Evolutionary conservation across 202 grass and related monocot species (phyloP).

Genomic region (Schoenoplectus tabernaemontani): DNA sequence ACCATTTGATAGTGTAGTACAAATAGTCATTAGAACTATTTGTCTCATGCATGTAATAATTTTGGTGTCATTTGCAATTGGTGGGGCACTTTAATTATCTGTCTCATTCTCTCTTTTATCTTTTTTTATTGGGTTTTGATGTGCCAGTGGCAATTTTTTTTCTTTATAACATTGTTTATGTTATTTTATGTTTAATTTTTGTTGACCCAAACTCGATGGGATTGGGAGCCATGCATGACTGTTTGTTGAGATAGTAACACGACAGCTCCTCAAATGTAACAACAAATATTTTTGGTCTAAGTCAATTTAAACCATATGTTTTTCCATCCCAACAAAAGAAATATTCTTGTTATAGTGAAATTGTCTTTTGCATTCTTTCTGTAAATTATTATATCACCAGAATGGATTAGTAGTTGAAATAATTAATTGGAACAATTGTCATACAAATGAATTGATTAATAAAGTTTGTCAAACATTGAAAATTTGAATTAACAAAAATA

Average conservation of each 20-base stretch:
- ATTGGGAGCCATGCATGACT: background rate
- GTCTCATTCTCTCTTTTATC: background rate
- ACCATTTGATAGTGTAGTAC: background rate
- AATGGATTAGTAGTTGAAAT: background rate
- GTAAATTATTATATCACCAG: background rate
- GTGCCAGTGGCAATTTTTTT: too few species aligned
- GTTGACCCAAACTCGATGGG: background rate
- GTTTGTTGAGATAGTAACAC: background rate
- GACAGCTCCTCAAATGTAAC: background rate
- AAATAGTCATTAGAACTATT: background rate
- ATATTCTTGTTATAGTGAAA: too few species aligned
- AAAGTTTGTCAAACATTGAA: background rate
- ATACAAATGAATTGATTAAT: background rate
- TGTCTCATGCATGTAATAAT: background rate
- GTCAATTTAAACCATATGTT: too few species aligned
- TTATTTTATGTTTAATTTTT: background rate
- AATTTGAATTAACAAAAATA: background rate
- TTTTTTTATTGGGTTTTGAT: background rate
- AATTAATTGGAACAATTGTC: background rate
- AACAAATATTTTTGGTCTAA: background rate
- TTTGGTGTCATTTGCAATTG: background rate
- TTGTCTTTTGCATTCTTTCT: too few species aligned
- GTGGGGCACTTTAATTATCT: background rate
- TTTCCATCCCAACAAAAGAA: too few species aligned
- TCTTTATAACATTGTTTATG: background rate